Base-by-base conservation (phyloP, 2,329 filamentous ascomycete species). In the Clonostachys rosea region DNA sequence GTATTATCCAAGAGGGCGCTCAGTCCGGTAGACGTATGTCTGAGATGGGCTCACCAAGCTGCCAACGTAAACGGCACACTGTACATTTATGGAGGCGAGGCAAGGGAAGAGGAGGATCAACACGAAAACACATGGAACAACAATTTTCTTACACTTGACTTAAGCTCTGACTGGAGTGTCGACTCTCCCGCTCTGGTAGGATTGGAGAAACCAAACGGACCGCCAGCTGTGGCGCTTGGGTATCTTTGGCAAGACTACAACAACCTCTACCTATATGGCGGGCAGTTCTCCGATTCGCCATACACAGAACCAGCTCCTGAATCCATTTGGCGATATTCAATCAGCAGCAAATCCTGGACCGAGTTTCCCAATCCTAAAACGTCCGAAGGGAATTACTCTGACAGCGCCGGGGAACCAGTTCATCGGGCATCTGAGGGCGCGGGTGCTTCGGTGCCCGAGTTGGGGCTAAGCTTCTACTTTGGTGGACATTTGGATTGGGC, bases 391-490 rank as follows among this genome's bases (percentile, higher is more conserved):
- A 78, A 81, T 40, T 78, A 80, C 55, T 83, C 86, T 0, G 78
- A 80, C 18, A 66, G 66, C 0, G 77, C 70, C 10, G 74, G 74
- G 17, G 65, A 75, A 17, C 65, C 76, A 1, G 74, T 91, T 3
- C 83, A 90, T 59, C 73, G 87, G 42, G 77, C 86, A 3, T 86
- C 86, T 2, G 87, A 91, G 60, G 87, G 87, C 7, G 85, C 87
- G 11, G 86, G 86, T 1, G 65, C 88, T 13, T 86, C 81, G 30
- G 81, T 91, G 1, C 80, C 85, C 1, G 79, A 83, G 46, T 66
- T 90, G 1, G 86, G 86, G 0, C 67, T 85, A 42, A 88, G 84
- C 34, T 91, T 83, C 73, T 91, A 89, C 61, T 91, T 91, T 64
- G 87, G 86, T 24, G 87, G 87, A 0, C 87, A 91, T 62, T 68